A percentile compares a stretch with the other conserved stretches of the same genome.
phyloP scores from a whole-genome alignment of 179 eudicot species.

The Silene noctiflora region DNA sequence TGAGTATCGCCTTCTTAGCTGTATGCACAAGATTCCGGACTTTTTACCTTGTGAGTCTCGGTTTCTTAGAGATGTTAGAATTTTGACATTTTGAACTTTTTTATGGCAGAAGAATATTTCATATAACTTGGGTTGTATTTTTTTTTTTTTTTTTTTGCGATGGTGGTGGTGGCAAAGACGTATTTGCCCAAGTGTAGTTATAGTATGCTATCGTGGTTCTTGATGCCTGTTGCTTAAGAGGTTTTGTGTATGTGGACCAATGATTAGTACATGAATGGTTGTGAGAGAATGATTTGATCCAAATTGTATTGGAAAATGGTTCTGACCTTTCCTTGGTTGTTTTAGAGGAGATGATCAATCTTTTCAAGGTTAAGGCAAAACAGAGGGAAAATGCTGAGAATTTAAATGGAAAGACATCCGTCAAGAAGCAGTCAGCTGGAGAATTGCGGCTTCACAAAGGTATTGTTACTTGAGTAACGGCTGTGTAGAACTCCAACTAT shows the following conservation, averaged over 20 bases:
- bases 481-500: neutral
- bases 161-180: too few relatives aligned
- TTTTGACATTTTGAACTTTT: neutral
- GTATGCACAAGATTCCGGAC: neutral
- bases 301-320: neutral
- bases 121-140: too few relatives aligned
- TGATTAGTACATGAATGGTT: neutral
- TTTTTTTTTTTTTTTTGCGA: too few relatives aligned
- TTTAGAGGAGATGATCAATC: conserved; percentile 55
- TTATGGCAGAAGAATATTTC: neutral
- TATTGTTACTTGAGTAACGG: conserved; percentile 11
- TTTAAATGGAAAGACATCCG: conserved; percentile 58
- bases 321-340: neutral
- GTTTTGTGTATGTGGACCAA: too few relatives aligned
- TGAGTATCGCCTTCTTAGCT: too few relatives aligned
- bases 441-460: conserved; percentile 89
- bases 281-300: neutral
- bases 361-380: conserved; percentile 83
- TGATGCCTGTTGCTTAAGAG: too few relatives aligned
- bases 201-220: too few relatives aligned
- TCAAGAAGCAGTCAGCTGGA: conserved; percentile 84
- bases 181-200: too few relatives aligned
- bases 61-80: neutral
- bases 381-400: conserved; percentile 61
- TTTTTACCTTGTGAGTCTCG: neutral